These are phyloP conservation scores for Linnemannia hyalina DNA, from an alignment of 192 early-diverging fungal genomes.

Conservation along the genomic window DNA sequence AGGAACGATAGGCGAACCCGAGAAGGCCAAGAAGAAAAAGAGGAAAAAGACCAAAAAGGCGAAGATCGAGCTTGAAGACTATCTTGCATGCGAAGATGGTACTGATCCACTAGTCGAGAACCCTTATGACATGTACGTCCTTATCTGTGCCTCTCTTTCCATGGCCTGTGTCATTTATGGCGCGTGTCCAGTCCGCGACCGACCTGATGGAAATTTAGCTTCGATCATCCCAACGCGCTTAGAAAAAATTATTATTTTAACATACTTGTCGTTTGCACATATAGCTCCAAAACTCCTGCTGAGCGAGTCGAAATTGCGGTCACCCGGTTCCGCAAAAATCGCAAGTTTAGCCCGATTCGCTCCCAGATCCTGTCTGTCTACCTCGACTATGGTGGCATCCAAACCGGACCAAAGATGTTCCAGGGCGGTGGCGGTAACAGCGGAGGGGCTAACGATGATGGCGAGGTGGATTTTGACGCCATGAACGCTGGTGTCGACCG, in stretches of 20 bases:
- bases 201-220: neutral
- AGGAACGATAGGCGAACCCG: neutral
- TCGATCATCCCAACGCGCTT: neutral
- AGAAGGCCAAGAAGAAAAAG: slow-evolving; percentile 57
- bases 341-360: slow-evolving; percentile 59
- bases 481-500: slow-evolving; percentile 58
- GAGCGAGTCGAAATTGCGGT: slow-evolving; percentile 67
- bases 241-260: neutral
- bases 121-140: slow-evolving; percentile 61
- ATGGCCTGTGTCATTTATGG: neutral
- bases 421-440: slow-evolving; percentile 54
- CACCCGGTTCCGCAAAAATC: slow-evolving; percentile 66
- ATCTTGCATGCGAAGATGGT: slow-evolving; percentile 42
- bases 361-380: slow-evolving; percentile 63
- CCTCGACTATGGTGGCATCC: slow-evolving; percentile 66
- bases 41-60: slow-evolving; percentile 62
- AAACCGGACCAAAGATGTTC: slow-evolving; percentile 64
- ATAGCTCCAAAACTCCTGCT: slow-evolving; percentile 56
- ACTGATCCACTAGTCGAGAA: slow-evolving; percentile 40
- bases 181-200: neutral
- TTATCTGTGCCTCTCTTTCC: neutral
- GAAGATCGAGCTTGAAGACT: slow-evolving; percentile 55
- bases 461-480: slow-evolving; percentile 60
- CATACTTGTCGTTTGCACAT: neutral
- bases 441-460: slow-evolving; percentile 43